phyloP scores from a whole-genome alignment of 2,329 filamentous ascomycete genomes.

The Byssothecium circinans region DNA sequence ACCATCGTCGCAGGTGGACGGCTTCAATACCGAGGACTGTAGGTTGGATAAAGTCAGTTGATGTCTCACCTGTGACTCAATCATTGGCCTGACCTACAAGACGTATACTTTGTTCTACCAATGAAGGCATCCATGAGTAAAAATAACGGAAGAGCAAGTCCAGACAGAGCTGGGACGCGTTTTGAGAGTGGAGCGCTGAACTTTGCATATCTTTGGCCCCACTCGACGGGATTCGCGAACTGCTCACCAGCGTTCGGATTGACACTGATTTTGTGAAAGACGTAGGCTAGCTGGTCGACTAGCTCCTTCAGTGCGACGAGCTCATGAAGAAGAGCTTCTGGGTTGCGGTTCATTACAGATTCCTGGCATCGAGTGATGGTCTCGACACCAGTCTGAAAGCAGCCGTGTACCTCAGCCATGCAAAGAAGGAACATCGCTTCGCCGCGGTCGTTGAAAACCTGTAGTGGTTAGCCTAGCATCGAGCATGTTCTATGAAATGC shows the following conservation, averaged over 20 bases:
- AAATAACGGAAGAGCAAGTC: slow-evolving; percentile 48
- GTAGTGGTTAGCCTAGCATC: background rate
- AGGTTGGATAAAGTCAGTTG: too few relatives aligned
- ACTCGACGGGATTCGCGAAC: slow-evolving; percentile 31
- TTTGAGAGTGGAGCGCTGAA: slow-evolving; percentile 56
- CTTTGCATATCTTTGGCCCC: slow-evolving; percentile 38
- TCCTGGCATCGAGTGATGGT: slow-evolving; percentile 55
- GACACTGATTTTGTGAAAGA: slow-evolving; percentile 57
- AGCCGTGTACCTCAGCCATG: slow-evolving; percentile 33
- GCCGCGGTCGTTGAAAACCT: slow-evolving; percentile 52
- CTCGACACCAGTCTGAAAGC: slow-evolving; percentile 28
- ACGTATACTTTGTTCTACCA: slow-evolving; percentile 54
- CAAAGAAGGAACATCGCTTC: slow-evolving; percentile 54
- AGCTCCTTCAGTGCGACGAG: slow-evolving; percentile 48
- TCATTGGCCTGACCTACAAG: too few relatives aligned
- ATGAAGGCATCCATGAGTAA: slow-evolving; percentile 60
- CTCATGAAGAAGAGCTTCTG: slow-evolving; percentile 54
- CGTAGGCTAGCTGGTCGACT: slow-evolving; percentile 15
- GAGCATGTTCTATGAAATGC: slow-evolving; percentile 22
- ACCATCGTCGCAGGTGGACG: slow-evolving; percentile 56
- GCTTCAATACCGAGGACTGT: slow-evolving; percentile 57
- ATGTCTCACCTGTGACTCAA: too few relatives aligned
- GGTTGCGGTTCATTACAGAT: slow-evolving; percentile 56
- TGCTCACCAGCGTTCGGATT: slow-evolving; percentile 51
- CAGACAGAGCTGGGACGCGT: slow-evolving; percentile 55